Conservation (phyloP, 139 green algal species). For the Chlorella vulgaris region DNA sequence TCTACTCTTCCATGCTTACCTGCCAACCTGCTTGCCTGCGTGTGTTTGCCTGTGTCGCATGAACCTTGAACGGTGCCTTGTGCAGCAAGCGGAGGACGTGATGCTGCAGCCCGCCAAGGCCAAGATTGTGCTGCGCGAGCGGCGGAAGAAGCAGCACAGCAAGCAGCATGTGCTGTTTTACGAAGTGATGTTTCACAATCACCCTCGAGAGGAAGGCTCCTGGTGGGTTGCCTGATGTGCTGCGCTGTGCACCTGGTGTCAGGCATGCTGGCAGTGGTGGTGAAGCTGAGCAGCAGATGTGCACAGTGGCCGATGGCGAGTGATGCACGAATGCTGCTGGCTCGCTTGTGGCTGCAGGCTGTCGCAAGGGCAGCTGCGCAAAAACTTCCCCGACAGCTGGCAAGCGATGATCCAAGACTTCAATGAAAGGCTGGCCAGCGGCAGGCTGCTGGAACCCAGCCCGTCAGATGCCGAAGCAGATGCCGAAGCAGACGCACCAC, state of each 20-base stretch:
- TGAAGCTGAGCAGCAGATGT: too few relatives aligned
- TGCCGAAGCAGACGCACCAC: not conserved
- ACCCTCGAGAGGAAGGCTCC: constrained; percentile 2
- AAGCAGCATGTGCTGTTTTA: not conserved
- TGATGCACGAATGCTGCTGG: too few relatives aligned
- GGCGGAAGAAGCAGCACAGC: not conserved
- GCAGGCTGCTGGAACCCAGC: constrained; percentile 27
- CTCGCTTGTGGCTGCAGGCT: not conserved
- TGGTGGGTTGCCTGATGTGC: not conserved
- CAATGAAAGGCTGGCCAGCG: not conserved
- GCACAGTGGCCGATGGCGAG: too few relatives aligned
- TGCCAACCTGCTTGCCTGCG: too few relatives aligned
- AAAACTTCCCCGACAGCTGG: constrained; percentile 22
- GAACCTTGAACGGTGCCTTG: too few relatives aligned
- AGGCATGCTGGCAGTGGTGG: not conserved
- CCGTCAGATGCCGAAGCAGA: not conserved
- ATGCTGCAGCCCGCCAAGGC: not conserved
- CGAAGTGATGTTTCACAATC: not conserved
- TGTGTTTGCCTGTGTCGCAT: too few relatives aligned
- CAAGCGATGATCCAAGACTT: constrained; percentile 2
- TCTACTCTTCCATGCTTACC: too few relatives aligned
- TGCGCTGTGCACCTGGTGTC: too few relatives aligned
- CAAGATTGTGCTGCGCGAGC: constrained; percentile 6
- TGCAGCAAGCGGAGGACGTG: constrained; percentile 24
- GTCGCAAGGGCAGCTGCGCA: not conserved